These are phyloP conservation scores for Aspergillus hancockii DNA, from an alignment of 495 filamentous ascomycete species.

Conservation along the genomic window DNA sequence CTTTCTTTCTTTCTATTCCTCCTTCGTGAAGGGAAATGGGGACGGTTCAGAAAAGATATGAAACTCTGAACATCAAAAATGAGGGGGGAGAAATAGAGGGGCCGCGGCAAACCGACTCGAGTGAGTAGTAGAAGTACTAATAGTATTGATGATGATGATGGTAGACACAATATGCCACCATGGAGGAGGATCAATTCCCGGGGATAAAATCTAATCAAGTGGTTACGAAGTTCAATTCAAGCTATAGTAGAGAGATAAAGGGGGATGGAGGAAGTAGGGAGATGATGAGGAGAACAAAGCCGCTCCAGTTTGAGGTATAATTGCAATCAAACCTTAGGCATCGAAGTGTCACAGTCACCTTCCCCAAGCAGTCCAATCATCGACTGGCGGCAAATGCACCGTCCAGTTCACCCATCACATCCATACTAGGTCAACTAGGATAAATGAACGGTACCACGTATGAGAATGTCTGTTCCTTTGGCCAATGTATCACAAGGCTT, in stretches of 20 bases:
- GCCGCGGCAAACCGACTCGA: not conserved
- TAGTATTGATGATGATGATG: not conserved
- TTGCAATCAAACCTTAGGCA: constrained; percentile 1
- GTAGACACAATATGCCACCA: not conserved
- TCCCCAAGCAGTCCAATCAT: not conserved
- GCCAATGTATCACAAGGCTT: not conserved
- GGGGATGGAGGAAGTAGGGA: constrained; percentile 10
- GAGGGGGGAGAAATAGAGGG: not conserved
- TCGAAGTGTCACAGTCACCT: constrained; percentile 1
- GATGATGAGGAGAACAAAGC: constrained; percentile 1
- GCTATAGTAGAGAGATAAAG: not conserved
- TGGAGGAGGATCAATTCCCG: not conserved
- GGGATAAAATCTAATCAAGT: not conserved
- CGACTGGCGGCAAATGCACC: not conserved
- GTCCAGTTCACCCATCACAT: constrained; percentile 4
- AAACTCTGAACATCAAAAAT: constrained; percentile 1
- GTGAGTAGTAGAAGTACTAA: not conserved
- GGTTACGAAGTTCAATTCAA: not conserved
- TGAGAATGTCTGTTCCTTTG: not conserved
- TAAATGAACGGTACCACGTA: constrained; percentile 1
- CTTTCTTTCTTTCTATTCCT: constrained; percentile 10
- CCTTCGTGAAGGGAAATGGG: not conserved
- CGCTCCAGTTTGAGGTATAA: not conserved
- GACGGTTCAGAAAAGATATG: constrained; percentile 3
- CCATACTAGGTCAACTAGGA: not conserved